phyloP scores from a whole-genome alignment of 208 protist genomes.

The Leptomonas seymouri region DNA sequence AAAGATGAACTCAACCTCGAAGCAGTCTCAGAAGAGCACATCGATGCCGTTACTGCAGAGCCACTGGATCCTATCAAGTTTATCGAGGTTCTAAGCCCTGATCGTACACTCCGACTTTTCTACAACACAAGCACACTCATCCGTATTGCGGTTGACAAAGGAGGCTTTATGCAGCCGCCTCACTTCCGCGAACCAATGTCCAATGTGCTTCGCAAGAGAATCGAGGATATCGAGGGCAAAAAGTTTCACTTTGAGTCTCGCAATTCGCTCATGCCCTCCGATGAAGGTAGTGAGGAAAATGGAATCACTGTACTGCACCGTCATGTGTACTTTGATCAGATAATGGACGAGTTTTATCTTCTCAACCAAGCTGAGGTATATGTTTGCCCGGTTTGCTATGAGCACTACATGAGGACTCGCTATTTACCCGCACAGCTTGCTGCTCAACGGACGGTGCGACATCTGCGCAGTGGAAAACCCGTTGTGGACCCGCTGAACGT shows the following conservation, averaged over 20 bases:
- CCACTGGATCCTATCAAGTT: conserved; percentile 52
- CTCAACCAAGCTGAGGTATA: conserved; percentile 80
- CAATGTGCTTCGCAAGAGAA: conserved; percentile 30
- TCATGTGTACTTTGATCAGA: conserved; percentile 87
- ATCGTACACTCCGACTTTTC: conserved; percentile 68
- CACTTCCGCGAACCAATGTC: conserved; percentile 88
- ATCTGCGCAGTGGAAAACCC: conserved; percentile 38
- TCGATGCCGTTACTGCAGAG: conserved; percentile 84
- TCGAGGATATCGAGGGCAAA: conserved; percentile 73
- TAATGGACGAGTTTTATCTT: conserved; percentile 86
- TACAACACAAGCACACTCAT: conserved; percentile 91
- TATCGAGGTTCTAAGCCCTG: conserved; percentile 78
- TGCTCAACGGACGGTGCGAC: conserved; percentile 26
- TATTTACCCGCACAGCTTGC: conserved; percentile 43
- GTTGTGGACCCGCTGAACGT: conserved; percentile 81
- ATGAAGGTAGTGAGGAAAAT: conserved; percentile 15
- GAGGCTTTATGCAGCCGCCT: conserved; percentile 86
- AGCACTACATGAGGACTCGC: conserved; percentile 70
- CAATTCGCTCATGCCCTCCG: conserved; percentile 27
- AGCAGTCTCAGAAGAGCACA: conserved; percentile 58
- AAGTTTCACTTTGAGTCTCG: conserved; percentile 64
- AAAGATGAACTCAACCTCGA: conserved; percentile 52
- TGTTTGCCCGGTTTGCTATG: conserved; percentile 83
- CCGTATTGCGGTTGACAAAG: conserved; percentile 77
- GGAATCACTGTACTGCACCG: conserved; percentile 57